phyloP scores from a whole-genome alignment of 371 early-diverging fungal genomes.

The Polyrhizophydium stewartii region DNA sequence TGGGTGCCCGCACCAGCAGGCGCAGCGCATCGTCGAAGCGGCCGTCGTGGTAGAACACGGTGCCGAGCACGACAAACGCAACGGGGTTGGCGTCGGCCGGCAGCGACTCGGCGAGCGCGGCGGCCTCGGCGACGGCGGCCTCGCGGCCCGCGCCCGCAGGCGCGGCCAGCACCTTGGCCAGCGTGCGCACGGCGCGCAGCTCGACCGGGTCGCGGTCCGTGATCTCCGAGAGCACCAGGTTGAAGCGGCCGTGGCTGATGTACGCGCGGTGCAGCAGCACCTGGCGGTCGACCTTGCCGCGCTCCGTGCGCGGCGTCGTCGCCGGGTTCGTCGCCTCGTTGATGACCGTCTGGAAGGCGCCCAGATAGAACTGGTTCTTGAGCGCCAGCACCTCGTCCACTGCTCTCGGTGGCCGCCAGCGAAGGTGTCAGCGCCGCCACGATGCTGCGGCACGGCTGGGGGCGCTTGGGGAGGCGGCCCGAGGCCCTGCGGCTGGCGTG shows the following conservation, averaged over 20 bases:
- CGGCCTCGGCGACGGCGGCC: slow-evolving; percentile 43
- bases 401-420: neutral
- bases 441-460: neutral
- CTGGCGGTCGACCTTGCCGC: slow-evolving; percentile 48
- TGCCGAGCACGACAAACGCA: slow-evolving; percentile 50
- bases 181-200: slow-evolving; percentile 49
- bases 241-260: slow-evolving; percentile 61
- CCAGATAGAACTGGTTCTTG: slow-evolving; percentile 65
- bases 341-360: slow-evolving; percentile 63
- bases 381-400: slow-evolving; percentile 59
- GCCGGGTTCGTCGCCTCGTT: slow-evolving; percentile 57
- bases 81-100: slow-evolving; percentile 21
- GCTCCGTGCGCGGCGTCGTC: slow-evolving; percentile 35
- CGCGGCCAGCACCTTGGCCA: slow-evolving; percentile 45
- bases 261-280: slow-evolving; percentile 62
- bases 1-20: slow-evolving; percentile 60
- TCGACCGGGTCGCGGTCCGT: slow-evolving; percentile 32
- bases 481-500: too few species aligned
- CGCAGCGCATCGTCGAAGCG: slow-evolving; percentile 60
- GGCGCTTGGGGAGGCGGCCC: too few species aligned
- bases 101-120: slow-evolving; percentile 20
- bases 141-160: slow-evolving; percentile 33
- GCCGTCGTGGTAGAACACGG: slow-evolving; percentile 41
- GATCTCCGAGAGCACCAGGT: slow-evolving; percentile 56
- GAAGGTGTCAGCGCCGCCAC: neutral